Base-by-base conservation (phyloP, 2,329 filamentous ascomycete species). In the Trichoderma asperellum region DNA sequence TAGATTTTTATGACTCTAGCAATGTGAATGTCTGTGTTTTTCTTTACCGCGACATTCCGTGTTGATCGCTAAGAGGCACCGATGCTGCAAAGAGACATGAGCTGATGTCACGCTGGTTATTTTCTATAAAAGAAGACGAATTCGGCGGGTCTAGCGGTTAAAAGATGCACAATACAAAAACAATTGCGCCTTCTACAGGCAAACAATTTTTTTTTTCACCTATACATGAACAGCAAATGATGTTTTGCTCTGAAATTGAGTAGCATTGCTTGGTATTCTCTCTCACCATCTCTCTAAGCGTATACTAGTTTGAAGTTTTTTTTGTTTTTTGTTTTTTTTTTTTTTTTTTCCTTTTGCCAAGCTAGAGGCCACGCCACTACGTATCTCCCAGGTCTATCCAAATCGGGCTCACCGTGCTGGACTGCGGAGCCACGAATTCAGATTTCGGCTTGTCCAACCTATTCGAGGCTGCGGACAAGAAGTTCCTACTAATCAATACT, bases 21-120 rank as follows among this genome's bases (percentile, higher is more conserved):
- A 70, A 70, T 62, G 68, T 70, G 68, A 70, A 68, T 68, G 52
- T 70, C 57, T 61, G 40, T 47, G 27, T 58, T 11, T 53, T 52
- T 40, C 35, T 67, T 29, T 52, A 43, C 29, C 5, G 35, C 64
- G 27, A 43, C 64, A 47, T 59, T 56, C 27, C 27, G 16, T 67
- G 14, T 29, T 37, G n/a, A 59, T 52, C 53, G 40, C 32, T 59
- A 40, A 47, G 32, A 49, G 34, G 11, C 53, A 59, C 14, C 18
- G 27, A 32, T 6, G 29, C 21, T 59, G 37, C 55, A 49, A n/a
- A 11, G 43, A 59, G 18, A 27, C 21, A 55, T 67, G 55, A 67
- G 58, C 27, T 21, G 10, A 34, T n/a, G 64, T 37, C 14, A 52
- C 27, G 53, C 49, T 37, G n/a, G 8, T 29, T 52, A 32, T 1